phyloP scores from a whole-genome alignment of 2,329 filamentous ascomycete species.

The Chrysoporthe austroafricana region DNA sequence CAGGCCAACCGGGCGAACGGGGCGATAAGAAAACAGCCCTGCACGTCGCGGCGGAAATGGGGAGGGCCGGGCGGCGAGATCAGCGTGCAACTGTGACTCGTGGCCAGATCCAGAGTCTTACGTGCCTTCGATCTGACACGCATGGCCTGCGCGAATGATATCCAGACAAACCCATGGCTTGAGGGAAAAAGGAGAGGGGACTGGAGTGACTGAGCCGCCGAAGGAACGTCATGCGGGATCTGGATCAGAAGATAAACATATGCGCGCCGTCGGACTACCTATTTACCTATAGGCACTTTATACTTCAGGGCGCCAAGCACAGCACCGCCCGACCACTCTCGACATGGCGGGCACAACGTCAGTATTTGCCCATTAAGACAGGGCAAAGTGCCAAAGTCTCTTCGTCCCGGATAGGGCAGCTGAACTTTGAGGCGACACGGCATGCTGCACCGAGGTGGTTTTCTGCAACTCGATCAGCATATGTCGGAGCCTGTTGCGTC shows the following conservation, averaged over 20 bases:
- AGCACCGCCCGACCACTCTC: background rate
- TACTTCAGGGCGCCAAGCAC: background rate
- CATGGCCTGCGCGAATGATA: background rate
- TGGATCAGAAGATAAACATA: background rate
- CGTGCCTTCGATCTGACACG: background rate
- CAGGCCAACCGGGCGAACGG: background rate
- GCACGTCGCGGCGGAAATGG: background rate
- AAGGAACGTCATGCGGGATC: background rate
- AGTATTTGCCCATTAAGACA: background rate
- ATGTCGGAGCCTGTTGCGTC: background rate
- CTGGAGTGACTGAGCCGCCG: background rate
- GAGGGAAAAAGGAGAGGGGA: background rate
- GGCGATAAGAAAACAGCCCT: background rate
- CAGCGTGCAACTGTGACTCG: background rate
- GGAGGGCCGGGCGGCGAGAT: background rate
- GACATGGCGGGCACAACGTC: background rate
- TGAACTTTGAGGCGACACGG: constrained; percentile 2
- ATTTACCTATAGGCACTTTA: background rate
- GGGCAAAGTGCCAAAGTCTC: background rate
- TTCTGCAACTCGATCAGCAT: constrained; percentile 1
- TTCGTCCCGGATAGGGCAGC: background rate
- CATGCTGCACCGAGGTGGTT: constrained; percentile 5
- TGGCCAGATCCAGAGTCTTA: background rate
- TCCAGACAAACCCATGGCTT: background rate
- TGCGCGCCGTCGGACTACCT: background rate